phyloP scores from a whole-genome alignment of 805 yeast genomes.

The Starmerella tilneyi region DNA sequence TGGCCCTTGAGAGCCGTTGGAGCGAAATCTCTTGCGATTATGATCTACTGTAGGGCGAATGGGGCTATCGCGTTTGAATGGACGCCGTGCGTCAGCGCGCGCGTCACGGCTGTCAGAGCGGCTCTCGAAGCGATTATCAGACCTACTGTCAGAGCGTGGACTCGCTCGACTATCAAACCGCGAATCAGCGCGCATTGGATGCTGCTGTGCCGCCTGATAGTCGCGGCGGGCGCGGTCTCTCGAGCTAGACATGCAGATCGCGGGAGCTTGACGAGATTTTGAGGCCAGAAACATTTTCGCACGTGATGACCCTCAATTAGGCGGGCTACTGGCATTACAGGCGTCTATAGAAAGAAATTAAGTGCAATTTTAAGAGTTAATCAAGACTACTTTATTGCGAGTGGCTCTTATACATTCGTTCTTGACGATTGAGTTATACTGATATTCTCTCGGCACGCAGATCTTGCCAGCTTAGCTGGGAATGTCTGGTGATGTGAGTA shows the following conservation, averaged over 20 bases:
- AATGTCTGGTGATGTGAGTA: too few relatives aligned
- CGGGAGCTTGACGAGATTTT: too few relatives aligned
- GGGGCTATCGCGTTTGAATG: background rate
- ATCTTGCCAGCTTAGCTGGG: too few relatives aligned
- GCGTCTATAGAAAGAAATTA: too few relatives aligned
- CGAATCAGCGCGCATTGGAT: too few relatives aligned
- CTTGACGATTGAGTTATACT: too few relatives aligned
- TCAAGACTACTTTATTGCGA: too few relatives aligned
- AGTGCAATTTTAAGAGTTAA: too few relatives aligned
- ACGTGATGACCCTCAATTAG: background rate
- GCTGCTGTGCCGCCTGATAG: background rate
- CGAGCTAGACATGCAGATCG: slow-evolving; percentile 4
- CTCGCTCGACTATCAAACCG: background rate
- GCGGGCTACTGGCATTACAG: too few relatives aligned
- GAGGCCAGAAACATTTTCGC: background rate
- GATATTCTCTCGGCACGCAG: too few relatives aligned
- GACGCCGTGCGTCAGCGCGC: background rate
- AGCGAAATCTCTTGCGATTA: background rate
- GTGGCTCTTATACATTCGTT: too few relatives aligned
- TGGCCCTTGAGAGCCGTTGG: background rate
- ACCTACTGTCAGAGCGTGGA: background rate
- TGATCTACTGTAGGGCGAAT: background rate
- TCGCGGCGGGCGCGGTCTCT: slow-evolving; percentile 7
- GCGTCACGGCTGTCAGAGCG: background rate
- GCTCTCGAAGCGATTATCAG: background rate